phyloP scores from a whole-genome alignment of 2,329 filamentous ascomycete genomes.

The Tetracladium maxilliforme region DNA sequence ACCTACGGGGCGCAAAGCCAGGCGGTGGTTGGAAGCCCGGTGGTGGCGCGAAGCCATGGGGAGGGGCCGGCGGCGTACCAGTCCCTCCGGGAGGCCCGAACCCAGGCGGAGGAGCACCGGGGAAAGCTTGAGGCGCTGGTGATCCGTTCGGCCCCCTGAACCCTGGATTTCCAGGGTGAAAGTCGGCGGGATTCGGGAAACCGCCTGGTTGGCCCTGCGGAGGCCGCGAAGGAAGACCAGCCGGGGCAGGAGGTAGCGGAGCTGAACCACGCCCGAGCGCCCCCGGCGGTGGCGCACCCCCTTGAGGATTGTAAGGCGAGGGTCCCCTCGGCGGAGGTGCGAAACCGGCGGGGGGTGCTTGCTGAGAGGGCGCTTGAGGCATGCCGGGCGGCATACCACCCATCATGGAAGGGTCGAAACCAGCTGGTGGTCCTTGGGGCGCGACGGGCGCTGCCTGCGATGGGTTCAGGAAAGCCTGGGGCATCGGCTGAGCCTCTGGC shows the following conservation, averaged over 20 bases:
- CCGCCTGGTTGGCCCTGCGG: conserved; percentile 51
- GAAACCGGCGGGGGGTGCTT: no score
- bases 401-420: conserved; percentile 7
- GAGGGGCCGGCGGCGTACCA: conserved; percentile 12
- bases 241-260: conserved; percentile 40
- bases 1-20: conserved; percentile 8
- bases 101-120: no score
- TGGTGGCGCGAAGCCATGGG: conserved; percentile 10
- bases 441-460: background rate
- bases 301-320: no score
- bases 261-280: conserved; percentile 25
- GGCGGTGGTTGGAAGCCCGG: no score
- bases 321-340: no score
- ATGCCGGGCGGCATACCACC: conserved; percentile 15
- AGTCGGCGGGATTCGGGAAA: no score
- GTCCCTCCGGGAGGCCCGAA: no score
- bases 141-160: conserved; percentile 28
- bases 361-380: conserved; percentile 21
- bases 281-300: no score
- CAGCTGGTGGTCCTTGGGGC: conserved; percentile 1
- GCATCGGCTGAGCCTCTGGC: conserved; percentile 38
- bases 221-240: conserved; percentile 47
- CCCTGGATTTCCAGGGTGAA: no score
- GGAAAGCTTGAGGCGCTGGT: no score
- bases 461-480: conserved; percentile 2